A percentile compares a stretch with the other conserved stretches of the same genome.
These are phyloP conservation scores for Thermothielavioides terrestris DNA, from an alignment of 495 filamentous ascomycete genomes.

Conservation along the genomic window DNA sequence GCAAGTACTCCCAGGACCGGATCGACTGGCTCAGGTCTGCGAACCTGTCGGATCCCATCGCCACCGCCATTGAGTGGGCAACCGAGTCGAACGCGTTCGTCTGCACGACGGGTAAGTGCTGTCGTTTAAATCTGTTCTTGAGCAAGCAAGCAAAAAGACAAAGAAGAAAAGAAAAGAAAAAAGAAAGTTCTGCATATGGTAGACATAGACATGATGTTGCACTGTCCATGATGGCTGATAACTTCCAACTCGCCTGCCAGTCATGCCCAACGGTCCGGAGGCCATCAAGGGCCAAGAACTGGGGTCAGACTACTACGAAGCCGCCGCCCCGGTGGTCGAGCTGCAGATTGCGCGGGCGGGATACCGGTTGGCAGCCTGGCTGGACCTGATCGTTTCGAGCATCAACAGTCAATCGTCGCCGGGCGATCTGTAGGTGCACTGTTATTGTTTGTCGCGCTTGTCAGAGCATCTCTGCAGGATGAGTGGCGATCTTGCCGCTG, in stretches of 20 bases:
- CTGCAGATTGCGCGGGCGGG: constrained; percentile 67
- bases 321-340: constrained; percentile 55
- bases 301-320: constrained; percentile 53
- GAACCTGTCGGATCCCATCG: constrained; percentile 39
- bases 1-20: constrained; percentile 34
- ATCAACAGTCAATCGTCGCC: constrained; percentile 6
- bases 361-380: constrained; percentile 55
- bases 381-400: constrained; percentile 45
- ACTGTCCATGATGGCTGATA: background rate
- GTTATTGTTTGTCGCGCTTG: background rate
- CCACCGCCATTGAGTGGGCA: constrained; percentile 52
- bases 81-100: constrained; percentile 51
- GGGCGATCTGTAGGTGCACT: constrained; percentile 12
- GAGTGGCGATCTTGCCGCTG: background rate
- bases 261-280: constrained; percentile 47
- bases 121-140: background rate
- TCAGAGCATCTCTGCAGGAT: background rate
- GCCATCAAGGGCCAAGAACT: constrained; percentile 51
- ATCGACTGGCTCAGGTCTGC: constrained; percentile 43
- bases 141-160: too few species aligned
- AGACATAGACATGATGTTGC: too few species aligned
- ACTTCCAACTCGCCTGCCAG: constrained; percentile 21
- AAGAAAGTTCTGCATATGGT: too few species aligned
- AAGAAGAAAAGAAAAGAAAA: too few species aligned
- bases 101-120: constrained; percentile 41